These are phyloP conservation scores for Xylariaceae sp. DNA, from an alignment of 2,329 filamentous ascomycete species.

Conservation along the genomic window DNA sequence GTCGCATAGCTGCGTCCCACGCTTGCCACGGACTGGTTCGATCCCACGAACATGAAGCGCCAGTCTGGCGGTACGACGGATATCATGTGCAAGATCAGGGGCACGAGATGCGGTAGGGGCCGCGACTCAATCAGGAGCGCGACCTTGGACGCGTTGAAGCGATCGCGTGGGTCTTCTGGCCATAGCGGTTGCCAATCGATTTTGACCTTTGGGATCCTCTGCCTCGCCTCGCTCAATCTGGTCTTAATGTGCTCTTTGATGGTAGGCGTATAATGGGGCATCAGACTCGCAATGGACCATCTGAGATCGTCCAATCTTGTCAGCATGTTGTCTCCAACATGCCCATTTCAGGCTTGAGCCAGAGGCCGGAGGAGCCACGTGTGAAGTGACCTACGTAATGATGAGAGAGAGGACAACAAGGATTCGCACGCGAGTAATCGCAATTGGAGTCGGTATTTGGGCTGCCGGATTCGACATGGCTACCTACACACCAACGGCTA, in stretches of 20 bases:
- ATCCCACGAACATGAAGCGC: constrained; percentile 50
- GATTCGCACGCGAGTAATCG: constrained; percentile 35
- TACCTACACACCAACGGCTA: neutral
- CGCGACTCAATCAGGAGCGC: constrained; percentile 49
- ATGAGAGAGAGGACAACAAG: constrained; percentile 34
- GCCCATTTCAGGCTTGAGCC: neutral
- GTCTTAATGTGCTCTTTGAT: constrained; percentile 37
- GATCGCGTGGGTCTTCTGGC: constrained; percentile 29
- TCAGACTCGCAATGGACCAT: constrained; percentile 43
- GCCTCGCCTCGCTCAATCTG: constrained; percentile 37
- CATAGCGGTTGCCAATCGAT: constrained; percentile 28
- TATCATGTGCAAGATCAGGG: constrained; percentile 48
- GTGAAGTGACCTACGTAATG: constrained; percentile 34
- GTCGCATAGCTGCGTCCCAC: constrained; percentile 43
- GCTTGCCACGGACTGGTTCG: constrained; percentile 42
- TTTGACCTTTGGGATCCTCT: constrained; percentile 35
- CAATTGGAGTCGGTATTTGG: constrained; percentile 20
- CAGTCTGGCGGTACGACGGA: constrained; percentile 49
- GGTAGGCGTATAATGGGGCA: constrained; percentile 41
- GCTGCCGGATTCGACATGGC: constrained; percentile 8
- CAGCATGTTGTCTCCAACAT: neutral
- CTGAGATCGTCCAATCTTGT: constrained; percentile 28
- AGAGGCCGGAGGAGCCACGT: neutral
- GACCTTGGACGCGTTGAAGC: constrained; percentile 46
- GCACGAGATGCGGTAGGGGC: constrained; percentile 43